Evolutionary conservation across 2,329 filamentous ascomycete genomes (phyloP), one percentile per base, ranked within the genome.

Genomic region (Aspergillus aculeatus): DNA sequence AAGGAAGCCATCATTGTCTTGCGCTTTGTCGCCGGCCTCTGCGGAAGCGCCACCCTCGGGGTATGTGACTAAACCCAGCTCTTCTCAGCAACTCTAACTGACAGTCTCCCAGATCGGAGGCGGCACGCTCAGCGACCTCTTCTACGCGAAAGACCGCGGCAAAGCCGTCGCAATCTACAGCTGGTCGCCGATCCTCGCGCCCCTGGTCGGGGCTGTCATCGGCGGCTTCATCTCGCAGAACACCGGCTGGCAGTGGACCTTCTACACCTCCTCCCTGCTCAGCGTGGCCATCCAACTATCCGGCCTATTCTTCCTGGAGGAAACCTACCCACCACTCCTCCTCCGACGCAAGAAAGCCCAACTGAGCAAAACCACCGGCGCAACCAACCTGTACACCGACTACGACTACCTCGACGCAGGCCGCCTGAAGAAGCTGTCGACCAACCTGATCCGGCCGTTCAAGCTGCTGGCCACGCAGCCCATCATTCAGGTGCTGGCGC

Each of bases 241-340:
- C 78, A 84, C 81, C 7, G 85, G 82, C 0, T 92, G 89, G 89
- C 82, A 88, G 44, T 92, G 89, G 89, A 83, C 85, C 11, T 92
- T 91, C 76, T 90, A 83, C 75, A 80, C 84, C 0, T 88, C 86
- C 0, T 84, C 85, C 0, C 87, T 90, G 58, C 78, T 79, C 31
- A 84, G 85, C 59, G 87, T 79, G 1, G 59, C 84, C 12, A 82
- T 91, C 50, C 86, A 89, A 68, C 60, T 82, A 6, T 73, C 82
- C 5, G 88, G 87, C 5, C 72, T 90, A 52, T 82, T 87, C 67
- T 82, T 87, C 62, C 78, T 87, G 1, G 80, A 81, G 60, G 88
- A 90, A 70, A 89, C 87, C 1, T 90, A 89, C 71, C 83, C 82
- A 0, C 86, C 88, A 0, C 83, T 83, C 19, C 79, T 92, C 2